phyloP scores from a whole-genome alignment of 164 flowering plant species.

The Annona cherimola region DNA sequence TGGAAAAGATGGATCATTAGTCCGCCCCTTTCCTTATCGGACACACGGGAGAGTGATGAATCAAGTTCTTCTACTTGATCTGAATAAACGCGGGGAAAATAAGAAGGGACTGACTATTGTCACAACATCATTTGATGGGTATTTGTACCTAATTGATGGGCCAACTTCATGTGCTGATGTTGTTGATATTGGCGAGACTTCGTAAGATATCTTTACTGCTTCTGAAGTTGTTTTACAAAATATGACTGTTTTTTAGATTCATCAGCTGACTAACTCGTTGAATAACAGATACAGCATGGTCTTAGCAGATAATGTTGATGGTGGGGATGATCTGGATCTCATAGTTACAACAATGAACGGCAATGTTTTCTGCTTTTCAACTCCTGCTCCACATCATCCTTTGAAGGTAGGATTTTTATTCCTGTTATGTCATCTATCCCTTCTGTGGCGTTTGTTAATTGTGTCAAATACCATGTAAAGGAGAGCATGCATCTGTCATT shows the following conservation, averaged over 20 bases:
- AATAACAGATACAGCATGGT: constrained; percentile 95
- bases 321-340: constrained; percentile 98
- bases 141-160: constrained; percentile 92
- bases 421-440: neutral
- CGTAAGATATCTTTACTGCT: constrained; percentile 45
- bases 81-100: constrained; percentile 75
- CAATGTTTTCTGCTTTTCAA: constrained; percentile 98
- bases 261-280: neutral
- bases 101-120: constrained; percentile 86
- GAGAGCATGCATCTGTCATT: neutral
- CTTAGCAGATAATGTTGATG: constrained; percentile 96
- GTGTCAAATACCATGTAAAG: neutral
- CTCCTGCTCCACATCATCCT: constrained; percentile 87
- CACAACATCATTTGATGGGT: constrained; percentile 96
- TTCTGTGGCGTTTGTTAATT: neutral
- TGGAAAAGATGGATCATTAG: constrained; percentile 83
- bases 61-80: constrained; percentile 88
- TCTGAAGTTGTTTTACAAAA: neutral
- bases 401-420: constrained; percentile 52
- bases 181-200: constrained; percentile 98
- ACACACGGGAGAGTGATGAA: constrained; percentile 98
- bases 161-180: constrained; percentile 96
- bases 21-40: constrained; percentile 89
- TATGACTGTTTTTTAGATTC: neutral
- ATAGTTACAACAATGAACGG: constrained; percentile 98